Evolutionary conservation across 768 basidiomycete genomes (phyloP).

Genomic region (Amanita muscaria): DNA sequence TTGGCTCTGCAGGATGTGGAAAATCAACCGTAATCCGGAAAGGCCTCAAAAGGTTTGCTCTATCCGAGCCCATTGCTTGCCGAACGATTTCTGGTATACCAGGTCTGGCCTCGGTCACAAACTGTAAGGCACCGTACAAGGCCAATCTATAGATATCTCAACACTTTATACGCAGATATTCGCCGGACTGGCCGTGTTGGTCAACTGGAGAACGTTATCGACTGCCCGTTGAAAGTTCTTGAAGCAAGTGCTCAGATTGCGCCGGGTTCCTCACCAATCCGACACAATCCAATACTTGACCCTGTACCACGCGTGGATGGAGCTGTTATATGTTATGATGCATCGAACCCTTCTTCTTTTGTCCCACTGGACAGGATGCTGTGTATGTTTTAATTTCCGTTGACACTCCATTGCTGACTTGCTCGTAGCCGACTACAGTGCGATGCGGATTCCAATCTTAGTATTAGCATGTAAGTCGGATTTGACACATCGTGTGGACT

Average conservation of each 20-base stretch:
- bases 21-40: slow-evolving; percentile 77
- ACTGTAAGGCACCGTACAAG: background rate
- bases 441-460: slow-evolving; percentile 52
- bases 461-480: slow-evolving; percentile 89
- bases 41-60: slow-evolving; percentile 57
- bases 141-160: background rate
- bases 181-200: slow-evolving; percentile 26
- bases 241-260: slow-evolving; percentile 42
- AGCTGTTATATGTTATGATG: slow-evolving; percentile 81
- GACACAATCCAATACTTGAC: slow-evolving; percentile 35
- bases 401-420: background rate
- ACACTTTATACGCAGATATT: slow-evolving; percentile 20
- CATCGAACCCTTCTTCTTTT: slow-evolving; percentile 53
- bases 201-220: slow-evolving; percentile 27
- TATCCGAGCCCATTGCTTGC: slow-evolving; percentile 33
- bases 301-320: slow-evolving; percentile 60
- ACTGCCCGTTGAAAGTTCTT: slow-evolving; percentile 40
- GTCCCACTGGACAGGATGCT: slow-evolving; percentile 57
- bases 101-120: background rate
- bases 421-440: slow-evolving; percentile 45
- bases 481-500: slow-evolving; percentile 48
- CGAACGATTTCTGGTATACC: slow-evolving; percentile 1
- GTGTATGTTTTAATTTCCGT: slow-evolving; percentile 40
- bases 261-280: slow-evolving; percentile 11
- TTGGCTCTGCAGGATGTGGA: slow-evolving; percentile 74